Conservation (phyloP, 495 filamentous ascomycete species). For the Lasiosphaeris hirsuta region DNA sequence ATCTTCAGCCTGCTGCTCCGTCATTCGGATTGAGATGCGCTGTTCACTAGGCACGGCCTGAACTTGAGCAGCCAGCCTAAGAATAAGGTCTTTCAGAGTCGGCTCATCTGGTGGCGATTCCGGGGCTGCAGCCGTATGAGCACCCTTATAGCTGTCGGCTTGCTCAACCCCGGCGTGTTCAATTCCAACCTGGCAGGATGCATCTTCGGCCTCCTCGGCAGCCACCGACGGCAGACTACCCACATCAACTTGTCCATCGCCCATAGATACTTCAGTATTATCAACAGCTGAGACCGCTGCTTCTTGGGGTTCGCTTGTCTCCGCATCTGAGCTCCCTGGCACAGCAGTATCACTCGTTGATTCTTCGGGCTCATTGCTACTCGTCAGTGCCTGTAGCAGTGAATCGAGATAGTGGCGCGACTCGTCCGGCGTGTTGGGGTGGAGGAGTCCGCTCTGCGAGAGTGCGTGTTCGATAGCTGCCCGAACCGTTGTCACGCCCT, state of each 20-base stretch:
- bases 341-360: neutral
- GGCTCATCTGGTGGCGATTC: slow-evolving; percentile 10
- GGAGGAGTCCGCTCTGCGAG: slow-evolving; percentile 41
- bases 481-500: slow-evolving; percentile 39
- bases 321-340: neutral
- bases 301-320: neutral
- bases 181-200: no score
- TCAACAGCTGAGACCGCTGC: no score
- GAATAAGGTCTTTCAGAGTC: slow-evolving; percentile 29
- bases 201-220: no score
- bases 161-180: slow-evolving; percentile 9
- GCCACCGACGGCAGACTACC: no score
- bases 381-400: slow-evolving; percentile 39
- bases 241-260: no score
- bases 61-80: slow-evolving; percentile 20
- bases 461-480: slow-evolving; percentile 44
- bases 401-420: slow-evolving; percentile 36
- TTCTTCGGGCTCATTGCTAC: neutral
- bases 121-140: slow-evolving; percentile 14
- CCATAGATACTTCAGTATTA: no score
- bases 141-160: slow-evolving; percentile 15
- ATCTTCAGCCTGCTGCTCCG: slow-evolving; percentile 4
- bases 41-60: slow-evolving; percentile 6
- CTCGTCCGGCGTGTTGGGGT: slow-evolving; percentile 32
- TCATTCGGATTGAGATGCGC: neutral